Percentiles rank a stretch among this genome's conserved stretches.
Conservation (phyloP, 169 alveolate species). For the Toxoplasma gondii region DNA sequence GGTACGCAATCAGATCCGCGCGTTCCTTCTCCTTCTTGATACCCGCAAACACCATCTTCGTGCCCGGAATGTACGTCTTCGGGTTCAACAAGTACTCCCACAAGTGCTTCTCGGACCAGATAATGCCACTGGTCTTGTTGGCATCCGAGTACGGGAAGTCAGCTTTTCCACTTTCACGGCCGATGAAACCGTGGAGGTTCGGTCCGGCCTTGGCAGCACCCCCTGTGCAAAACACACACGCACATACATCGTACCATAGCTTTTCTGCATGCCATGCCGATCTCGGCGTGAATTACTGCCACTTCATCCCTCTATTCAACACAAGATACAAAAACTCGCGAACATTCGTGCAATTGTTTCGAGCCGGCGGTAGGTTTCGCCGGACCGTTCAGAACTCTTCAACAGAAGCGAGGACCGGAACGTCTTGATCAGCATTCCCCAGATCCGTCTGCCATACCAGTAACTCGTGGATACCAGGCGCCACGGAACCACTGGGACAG, state of each 20-base stretch:
- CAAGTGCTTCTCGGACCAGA: slow-evolving; percentile 92
- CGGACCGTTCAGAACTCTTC: no score
- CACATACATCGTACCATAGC: not conserved
- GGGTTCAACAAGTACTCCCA: slow-evolving; percentile 91
- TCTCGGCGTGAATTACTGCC: no score
- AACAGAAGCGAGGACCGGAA: no score
- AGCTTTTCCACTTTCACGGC: slow-evolving; percentile 87
- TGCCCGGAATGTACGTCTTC: slow-evolving; percentile 93
- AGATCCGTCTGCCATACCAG: no score
- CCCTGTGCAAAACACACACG: slow-evolving; percentile 71
- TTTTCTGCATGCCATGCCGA: not conserved
- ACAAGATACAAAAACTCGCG: no score
- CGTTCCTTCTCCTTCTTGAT: slow-evolving; percentile 94
- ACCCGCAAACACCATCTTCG: slow-evolving; percentile 97
- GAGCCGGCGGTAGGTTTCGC: no score
- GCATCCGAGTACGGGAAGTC: slow-evolving; percentile 91
- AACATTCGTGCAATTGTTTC: no score
- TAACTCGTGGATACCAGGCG: no score
- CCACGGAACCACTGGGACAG: no score
- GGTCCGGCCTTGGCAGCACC: slow-evolving; percentile 92
- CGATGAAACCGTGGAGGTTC: slow-evolving; percentile 86
- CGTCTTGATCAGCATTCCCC: no score
- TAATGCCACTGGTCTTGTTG: slow-evolving; percentile 87
- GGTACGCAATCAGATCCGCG: slow-evolving; percentile 93
- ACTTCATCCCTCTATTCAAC: no score